Evolutionary conservation across 2,329 filamentous ascomycete genomes (phyloP), one percentile per base, ranked within the genome.

Genomic region (Biscogniauxia marginata): DNA sequence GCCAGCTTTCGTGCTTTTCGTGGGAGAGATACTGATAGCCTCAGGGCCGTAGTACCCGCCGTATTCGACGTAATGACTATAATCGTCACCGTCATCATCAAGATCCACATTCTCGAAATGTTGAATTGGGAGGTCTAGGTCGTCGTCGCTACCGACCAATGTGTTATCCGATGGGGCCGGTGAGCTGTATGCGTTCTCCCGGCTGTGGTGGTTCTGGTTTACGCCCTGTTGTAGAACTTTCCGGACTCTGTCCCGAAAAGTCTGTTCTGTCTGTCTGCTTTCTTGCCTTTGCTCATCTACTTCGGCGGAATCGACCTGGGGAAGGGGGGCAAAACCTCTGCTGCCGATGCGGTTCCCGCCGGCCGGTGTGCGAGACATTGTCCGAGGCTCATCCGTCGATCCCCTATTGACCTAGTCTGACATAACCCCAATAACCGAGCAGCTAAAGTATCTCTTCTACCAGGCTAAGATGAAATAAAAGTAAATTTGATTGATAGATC

Each of bases 121-220:
- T 11, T 58, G 63, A 30, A 58, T 59, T 7, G 64, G 65, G 2
- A 64, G 56, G 34, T 60, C 56, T 16, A 65, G 44, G 54, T 68
- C 67, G 24, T 68, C 67, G 24, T 65, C 63, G 13, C 58, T 56
- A 19, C 45, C 55, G n/a, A 63, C 45, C 21, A 67, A 54, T 2
- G 65, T 63, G 30, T 49, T 55, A 9, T 68, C 65, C 11, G 67
- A 66, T 19, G 64, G 58, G 23, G 61, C 62, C 3, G 66, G 64
- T 1, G 67, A 68, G 46, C 46, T 58, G 7, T 55, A 55, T 13
- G 54, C 25, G 43, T 56, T 61, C 16, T 9, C 53, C 16, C 53
- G 43, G 11, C 20, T 46, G 3, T 47, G 22, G 2, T 61, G 55
- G 2, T 54, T 50, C 13, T 50, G 30, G 23, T 22, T 45, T 13